Base-by-base conservation (phyloP, 345 rosid genomes). In the Adansonia digitata region DNA sequence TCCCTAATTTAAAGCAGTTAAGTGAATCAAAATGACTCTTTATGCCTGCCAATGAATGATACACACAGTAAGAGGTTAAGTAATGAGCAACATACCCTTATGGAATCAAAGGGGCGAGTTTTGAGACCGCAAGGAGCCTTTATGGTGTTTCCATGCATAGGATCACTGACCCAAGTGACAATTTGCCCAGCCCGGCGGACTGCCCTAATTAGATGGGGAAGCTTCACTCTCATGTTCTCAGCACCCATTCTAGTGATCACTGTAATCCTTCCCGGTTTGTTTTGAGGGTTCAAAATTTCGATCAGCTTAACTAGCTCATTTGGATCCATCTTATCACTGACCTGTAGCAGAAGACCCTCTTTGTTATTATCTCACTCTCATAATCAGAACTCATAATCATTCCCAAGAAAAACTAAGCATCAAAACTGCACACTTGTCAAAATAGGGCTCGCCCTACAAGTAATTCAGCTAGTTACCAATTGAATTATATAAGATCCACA, bases 51-150 rank as follows among this genome's bases (percentile, higher is more conserved):
- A 53, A 48, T 39, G 42, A 55, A 34, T 22, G 20, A 59, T 72
- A n/a, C n/a, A n/a, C 37, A 15, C 20, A 57, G 29, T 35, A 60
- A 48, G 39, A 46, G 46, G 18, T 43, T 4, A 26, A 77, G 56
- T 22, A 27, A 63, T 11, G 22, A 63, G 67, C 56, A 79, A 52
- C 78, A 53, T 82, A 90, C 94, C 92, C 84, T 81, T 81, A 93
- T 93, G 77, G 98, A 73, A 88, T 93, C 98, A 5, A 93, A 93
- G 8, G 98, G 97, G 42, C 98, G 94, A 76, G 97, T 93, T 85
- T 93, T 93, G 70, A 93, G 91, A 77, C 98, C 98, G 11, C 93
- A 89, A n/a, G 98, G 98, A 81, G 97, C 97, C 85, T 93, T 93
- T 59, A 93, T 91, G 79, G 97, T 93, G 91, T 93, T 93, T 71